These are phyloP conservation scores for Oryza nivara DNA, from an alignment of 176 grass and related monocot species.

Conservation along the genomic window DNA sequence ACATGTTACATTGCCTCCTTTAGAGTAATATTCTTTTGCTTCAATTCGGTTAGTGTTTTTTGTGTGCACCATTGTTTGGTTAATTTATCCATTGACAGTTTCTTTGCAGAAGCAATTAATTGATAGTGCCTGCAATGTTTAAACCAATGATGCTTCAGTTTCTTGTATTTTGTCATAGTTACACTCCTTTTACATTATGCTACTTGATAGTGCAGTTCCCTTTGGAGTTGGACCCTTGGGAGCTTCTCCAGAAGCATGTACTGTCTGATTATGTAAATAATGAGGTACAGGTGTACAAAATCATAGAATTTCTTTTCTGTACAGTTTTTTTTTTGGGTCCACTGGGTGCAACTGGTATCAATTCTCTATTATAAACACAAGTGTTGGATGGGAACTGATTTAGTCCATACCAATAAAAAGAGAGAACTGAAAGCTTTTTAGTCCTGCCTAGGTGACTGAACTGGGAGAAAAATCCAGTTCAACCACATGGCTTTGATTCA, in stretches of 20 bases:
- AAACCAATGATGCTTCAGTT: conserved; percentile 29
- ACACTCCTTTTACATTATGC: conserved; percentile 34
- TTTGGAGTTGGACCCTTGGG: conserved; percentile 87
- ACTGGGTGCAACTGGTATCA: conserved; percentile 24
- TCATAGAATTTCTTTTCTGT: conserved; percentile 31
- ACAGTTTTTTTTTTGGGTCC: background rate
- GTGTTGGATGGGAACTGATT: conserved; percentile 15
- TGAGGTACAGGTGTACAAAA: conserved; percentile 58
- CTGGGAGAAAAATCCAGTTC: background rate
- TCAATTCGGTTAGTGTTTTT: conserved; percentile 33
- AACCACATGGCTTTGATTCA: background rate
- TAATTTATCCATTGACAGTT: background rate
- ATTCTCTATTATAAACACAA: background rate
- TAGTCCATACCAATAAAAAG: background rate
- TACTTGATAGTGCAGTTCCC: conserved; percentile 74
- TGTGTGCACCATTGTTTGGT: background rate
- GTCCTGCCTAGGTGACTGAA: conserved; percentile 13
- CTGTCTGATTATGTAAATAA: conserved; percentile 86
- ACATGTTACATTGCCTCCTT: conserved; percentile 33
- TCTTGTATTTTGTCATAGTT: conserved; percentile 7
- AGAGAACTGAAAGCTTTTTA: conserved; percentile 13
- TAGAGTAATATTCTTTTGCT: conserved; percentile 34
- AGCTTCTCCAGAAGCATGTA: conserved; percentile 77
- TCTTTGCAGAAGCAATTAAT: background rate
- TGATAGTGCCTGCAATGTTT: conserved; percentile 23